A percentile compares a stretch with the other conserved stretches of the same genome.
These are phyloP conservation scores for Prunus fruticosa DNA, from an alignment of 306 rosid species.

Conservation along the genomic window DNA sequence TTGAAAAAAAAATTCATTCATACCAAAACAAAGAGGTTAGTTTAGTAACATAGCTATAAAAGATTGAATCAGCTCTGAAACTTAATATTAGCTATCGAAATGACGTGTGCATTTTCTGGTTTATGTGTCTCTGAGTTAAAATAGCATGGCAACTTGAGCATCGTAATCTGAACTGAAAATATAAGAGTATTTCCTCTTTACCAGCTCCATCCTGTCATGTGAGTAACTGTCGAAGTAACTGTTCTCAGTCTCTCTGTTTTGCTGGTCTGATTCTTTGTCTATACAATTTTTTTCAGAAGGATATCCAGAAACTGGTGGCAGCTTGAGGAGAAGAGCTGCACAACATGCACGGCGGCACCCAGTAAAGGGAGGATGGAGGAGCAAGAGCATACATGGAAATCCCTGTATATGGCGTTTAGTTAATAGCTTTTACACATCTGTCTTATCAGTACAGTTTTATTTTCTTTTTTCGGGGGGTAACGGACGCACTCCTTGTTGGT, in stretches of 20 bases:
- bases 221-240: neutral
- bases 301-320: conserved; percentile 78
- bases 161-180: neutral
- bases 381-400: conserved; percentile 15
- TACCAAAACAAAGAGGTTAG: neutral
- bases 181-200: neutral
- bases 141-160: neutral
- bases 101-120: neutral
- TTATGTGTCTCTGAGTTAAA: neutral
- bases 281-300: conserved; percentile 56
- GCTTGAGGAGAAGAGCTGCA: conserved; percentile 39
- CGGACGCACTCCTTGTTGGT: neutral
- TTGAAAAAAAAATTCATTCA: neutral
- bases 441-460: neutral
- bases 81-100: neutral
- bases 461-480: too few species aligned
- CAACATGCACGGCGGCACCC: conserved; percentile 6
- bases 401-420: neutral
- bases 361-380: conserved; percentile 7
- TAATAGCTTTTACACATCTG: neutral
- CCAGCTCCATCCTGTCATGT: neutral
- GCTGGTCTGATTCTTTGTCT: conserved; percentile 9
- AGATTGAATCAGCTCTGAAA: neutral
- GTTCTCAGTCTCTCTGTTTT: neutral
- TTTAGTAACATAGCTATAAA: neutral